Base-by-base conservation (phyloP, 306 rosid species). In the Ammopiptanthus mongolicus region DNA sequence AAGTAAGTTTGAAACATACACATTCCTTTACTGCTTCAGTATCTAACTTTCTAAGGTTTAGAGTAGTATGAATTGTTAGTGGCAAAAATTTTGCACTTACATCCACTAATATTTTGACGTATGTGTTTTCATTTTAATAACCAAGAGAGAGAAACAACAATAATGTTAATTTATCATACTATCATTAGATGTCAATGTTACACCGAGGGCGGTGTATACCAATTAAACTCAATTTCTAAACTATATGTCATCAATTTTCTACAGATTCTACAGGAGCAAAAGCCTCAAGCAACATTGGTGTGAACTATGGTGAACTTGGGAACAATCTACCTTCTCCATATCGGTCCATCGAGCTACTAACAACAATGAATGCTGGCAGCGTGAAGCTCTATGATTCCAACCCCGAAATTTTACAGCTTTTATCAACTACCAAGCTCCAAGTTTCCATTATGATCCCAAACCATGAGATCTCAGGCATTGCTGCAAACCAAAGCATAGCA, bases 361-460 rank as follows among this genome's bases (percentile, higher is more conserved):
- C 82, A 28, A 42, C 80, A 28, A 82, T 93, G 89, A 84, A 88
- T 28, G 87, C 81, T 0, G 79, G 87, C 3, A 39, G 75, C 11
- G 92, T 93, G 46, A 93, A 93, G 81, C 79, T 93, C 69, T 93
- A 93, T 11, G 94, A 87, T 31, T 87, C 91, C 13, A 80, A 93
- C 80, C 94, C 87, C 0, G 89, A 93, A 63, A 76, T 91, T 61
- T 37, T 93, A 37, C 76, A 13, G 8, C 84, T 81, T 50, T 61
- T 93, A 41, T 65, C 88, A 18, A 84, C 78, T 1, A 89, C 94
- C 23, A 84, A 77, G n/a, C 37, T 91, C n/a, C 85, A 63, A 68
- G 97, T 88, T 29, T 91, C 97, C 3, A 84, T 93, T 13, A 93
- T 89, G 96, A 78, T 93, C 64, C 88, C 89, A 56, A 91, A 93